These are phyloP conservation scores for Cyberlindnera veronae DNA, from an alignment of 805 yeast genomes.

Conservation along the genomic window DNA sequence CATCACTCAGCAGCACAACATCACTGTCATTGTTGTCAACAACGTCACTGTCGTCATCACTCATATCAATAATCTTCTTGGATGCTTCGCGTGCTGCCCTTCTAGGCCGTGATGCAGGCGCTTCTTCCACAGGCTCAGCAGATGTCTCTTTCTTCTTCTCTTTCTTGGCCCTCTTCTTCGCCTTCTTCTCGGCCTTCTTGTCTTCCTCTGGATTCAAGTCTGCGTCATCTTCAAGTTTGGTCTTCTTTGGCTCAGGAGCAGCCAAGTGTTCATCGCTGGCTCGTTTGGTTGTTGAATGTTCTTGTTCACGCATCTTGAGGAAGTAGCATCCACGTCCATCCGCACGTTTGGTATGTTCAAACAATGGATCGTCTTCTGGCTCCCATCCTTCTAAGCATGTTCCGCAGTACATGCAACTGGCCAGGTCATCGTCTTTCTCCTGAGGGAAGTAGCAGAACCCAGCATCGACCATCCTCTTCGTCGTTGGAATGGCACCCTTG, in stretches of 20 bases:
- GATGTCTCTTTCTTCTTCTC: neutral
- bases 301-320: conserved; percentile 6
- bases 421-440: conserved; percentile 47
- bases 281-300: neutral
- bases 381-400: conserved; percentile 72
- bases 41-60: conserved; percentile 7
- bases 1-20: conserved; percentile 7
- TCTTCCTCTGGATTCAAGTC: neutral
- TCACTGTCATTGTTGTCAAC: neutral
- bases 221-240: conserved; percentile 1
- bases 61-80: conserved; percentile 9
- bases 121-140: neutral
- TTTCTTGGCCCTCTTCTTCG: conserved; percentile 3
- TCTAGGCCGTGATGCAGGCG: conserved; percentile 9
- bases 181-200: neutral
- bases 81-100: conserved; percentile 14
- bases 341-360: conserved; percentile 49
- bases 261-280: conserved; percentile 1
- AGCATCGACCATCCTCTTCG: conserved; percentile 45
- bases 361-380: conserved; percentile 55
- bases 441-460: conserved; percentile 63
- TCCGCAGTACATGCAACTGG: conserved; percentile 63
- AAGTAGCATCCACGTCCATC: conserved; percentile 38
- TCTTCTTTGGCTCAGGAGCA: conserved; percentile 3
- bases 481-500: conserved; percentile 38